A percentile compares a stretch with the other conserved stretches of the same genome.
These are phyloP conservation scores for Angophora floribunda DNA, from an alignment of 345 rosid species.

Conservation along the genomic window DNA sequence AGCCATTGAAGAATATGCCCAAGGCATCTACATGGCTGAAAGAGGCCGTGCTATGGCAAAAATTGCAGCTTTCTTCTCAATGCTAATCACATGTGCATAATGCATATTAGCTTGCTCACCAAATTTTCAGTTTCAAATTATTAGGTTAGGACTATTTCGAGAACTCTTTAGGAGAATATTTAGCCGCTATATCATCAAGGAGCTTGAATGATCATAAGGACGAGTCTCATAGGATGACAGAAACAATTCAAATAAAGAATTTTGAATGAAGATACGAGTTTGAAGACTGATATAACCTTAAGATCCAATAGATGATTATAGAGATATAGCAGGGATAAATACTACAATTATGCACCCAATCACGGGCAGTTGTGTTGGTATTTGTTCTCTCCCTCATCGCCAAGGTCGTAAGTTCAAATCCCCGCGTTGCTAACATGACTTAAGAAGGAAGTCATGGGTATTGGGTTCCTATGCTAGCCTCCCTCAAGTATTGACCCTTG, in stretches of 20 bases:
- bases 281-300: not conserved
- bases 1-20: not conserved
- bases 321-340: not conserved
- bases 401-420: no score
- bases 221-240: not conserved
- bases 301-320: not conserved
- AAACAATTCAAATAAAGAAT: not conserved
- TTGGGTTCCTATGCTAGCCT: no score
- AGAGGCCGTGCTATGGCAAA: not conserved
- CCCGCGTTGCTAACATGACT: no score
- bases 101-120: not conserved
- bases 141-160: not conserved
- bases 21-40: not conserved
- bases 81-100: not conserved
- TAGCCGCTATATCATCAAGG: not conserved
- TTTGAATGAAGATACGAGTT: not conserved
- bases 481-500: no score
- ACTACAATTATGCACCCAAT: not conserved
- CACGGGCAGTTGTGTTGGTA: no score
- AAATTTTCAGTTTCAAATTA: not conserved
- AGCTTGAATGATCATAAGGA: not conserved
- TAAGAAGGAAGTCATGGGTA: no score
- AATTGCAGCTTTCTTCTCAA: not conserved
- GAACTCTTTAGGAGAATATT: not conserved
- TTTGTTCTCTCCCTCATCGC: no score